phyloP scores from a whole-genome alignment of 2,329 filamentous ascomycete species.

The Pestalotiopsis sp. region DNA sequence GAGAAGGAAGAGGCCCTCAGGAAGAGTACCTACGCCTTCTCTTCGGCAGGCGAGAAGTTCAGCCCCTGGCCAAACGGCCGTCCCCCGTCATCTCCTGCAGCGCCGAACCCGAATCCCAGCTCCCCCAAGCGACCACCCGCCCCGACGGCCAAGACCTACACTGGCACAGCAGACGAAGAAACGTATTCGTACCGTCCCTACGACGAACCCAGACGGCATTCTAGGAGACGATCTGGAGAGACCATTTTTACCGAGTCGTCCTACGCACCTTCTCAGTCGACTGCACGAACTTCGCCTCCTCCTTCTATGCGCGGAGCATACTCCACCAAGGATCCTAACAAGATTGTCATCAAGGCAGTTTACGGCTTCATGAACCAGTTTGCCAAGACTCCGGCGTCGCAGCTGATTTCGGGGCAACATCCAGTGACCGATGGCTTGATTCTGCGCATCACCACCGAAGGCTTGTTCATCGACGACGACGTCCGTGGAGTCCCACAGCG shows the following conservation, averaged over 20 bases:
- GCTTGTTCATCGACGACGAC: conserved; percentile 96
- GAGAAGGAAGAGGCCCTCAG: conserved; percentile 33
- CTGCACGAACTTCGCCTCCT: conserved; percentile 80
- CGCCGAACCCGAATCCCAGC: conserved; percentile 24
- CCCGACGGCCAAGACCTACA: conserved; percentile 56
- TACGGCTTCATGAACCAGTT: conserved; percentile 92
- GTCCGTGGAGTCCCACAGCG: conserved; percentile 87
- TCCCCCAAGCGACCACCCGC: conserved; percentile 27
- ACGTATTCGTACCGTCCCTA: conserved; percentile 77
- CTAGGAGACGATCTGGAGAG: conserved; percentile 65
- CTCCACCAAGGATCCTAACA: conserved; percentile 86
- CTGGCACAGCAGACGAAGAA: conserved; percentile 61
- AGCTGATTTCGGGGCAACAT: conserved; percentile 82
- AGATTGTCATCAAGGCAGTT: conserved; percentile 92
- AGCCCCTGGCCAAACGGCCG: conserved; percentile 70
- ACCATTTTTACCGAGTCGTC: conserved; percentile 82
- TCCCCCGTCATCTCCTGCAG: conserved; percentile 40
- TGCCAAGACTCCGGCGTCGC: conserved; percentile 84
- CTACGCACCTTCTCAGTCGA: conserved; percentile 83
- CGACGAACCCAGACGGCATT: conserved; percentile 64
- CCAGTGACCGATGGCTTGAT: conserved; percentile 91
- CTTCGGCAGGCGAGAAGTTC: conserved; percentile 67
- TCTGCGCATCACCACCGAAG: conserved; percentile 88
- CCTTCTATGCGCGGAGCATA: conserved; percentile 79
- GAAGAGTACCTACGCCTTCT: conserved; percentile 62